phyloP scores from a whole-genome alignment of 2,329 filamentous ascomycete species.

The Xylogone sp. region DNA sequence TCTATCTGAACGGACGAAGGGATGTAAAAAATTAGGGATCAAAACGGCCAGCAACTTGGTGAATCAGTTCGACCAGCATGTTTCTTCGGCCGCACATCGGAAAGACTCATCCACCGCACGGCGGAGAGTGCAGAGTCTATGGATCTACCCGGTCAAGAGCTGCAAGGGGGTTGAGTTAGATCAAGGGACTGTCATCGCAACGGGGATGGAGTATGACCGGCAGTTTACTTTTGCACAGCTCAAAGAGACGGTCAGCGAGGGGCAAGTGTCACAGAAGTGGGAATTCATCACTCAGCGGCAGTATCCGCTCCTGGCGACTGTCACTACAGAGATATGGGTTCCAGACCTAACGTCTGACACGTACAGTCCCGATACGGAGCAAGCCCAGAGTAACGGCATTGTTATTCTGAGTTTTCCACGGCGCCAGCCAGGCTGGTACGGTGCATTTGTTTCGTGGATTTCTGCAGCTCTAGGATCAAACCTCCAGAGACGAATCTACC shows the following conservation, averaged over 20 bases:
- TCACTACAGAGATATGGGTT: slow-evolving; percentile 65
- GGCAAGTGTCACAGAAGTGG: slow-evolving; percentile 51
- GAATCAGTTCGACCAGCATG: slow-evolving; percentile 51
- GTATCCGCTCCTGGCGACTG: slow-evolving; percentile 65
- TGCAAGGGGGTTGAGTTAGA: slow-evolving; percentile 73
- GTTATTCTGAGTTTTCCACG: slow-evolving; percentile 66
- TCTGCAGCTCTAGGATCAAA: slow-evolving; percentile 49
- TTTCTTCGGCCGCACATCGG: slow-evolving; percentile 37
- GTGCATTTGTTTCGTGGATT: slow-evolving; percentile 38
- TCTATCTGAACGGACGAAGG: slow-evolving; percentile 34
- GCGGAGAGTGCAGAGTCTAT: slow-evolving; percentile 63
- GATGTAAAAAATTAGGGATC: slow-evolving; percentile 50
- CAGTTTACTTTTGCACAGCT: slow-evolving; percentile 79
- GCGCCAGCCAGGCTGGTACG: slow-evolving; percentile 44
- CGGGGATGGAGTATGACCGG: slow-evolving; percentile 75
- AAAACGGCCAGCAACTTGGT: slow-evolving; percentile 45
- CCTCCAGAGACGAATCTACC: slow-evolving; percentile 59
- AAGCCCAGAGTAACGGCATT: slow-evolving; percentile 52
- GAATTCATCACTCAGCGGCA: slow-evolving; percentile 68
- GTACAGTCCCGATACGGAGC: slow-evolving; percentile 43
- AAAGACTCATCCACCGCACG: slow-evolving; percentile 29
- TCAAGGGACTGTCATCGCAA: slow-evolving; percentile 58
- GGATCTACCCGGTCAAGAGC: slow-evolving; percentile 80
- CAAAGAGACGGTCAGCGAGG: slow-evolving; percentile 41
- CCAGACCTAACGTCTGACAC: slow-evolving; percentile 57